phyloP scores from a whole-genome alignment of 2,329 filamentous ascomycete species.

The Aspergillus cejpii region DNA sequence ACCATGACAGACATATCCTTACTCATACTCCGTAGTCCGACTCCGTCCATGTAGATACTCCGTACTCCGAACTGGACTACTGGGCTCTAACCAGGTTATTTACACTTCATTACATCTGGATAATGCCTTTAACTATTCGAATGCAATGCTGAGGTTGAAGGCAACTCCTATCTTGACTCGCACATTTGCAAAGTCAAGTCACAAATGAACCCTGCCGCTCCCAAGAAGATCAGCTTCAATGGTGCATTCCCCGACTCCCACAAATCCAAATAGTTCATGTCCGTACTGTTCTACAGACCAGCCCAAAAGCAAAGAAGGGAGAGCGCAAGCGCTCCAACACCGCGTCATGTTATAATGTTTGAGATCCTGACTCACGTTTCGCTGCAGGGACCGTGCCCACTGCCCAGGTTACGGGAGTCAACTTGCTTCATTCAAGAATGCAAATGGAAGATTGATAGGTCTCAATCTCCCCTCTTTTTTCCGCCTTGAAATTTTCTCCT shows the following conservation, averaged over 20 bases:
- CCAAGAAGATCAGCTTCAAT: neutral
- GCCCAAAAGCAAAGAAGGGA: neutral
- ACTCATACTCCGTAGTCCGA: no score
- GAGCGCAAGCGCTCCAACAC: slow-evolving; percentile 7
- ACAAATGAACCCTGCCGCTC: neutral
- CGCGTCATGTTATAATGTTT: neutral
- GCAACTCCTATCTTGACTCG: no score
- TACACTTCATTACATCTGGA: no score
- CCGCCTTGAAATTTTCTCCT: neutral
- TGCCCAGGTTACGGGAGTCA: slow-evolving; percentile 3
- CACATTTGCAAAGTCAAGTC: neutral
- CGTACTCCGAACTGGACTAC: neutral
- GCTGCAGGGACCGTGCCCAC: slow-evolving; percentile 8
- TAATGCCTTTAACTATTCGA: no score
- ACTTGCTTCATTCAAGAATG: slow-evolving; percentile 3
- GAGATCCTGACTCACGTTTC: slow-evolving; percentile 13
- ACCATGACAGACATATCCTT: neutral
- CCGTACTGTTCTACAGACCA: neutral
- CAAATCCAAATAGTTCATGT: neutral
- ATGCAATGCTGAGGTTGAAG: no score
- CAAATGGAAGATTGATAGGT: slow-evolving; percentile 12
- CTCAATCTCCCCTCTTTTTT: slow-evolving; percentile 6
- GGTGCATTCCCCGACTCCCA: neutral
- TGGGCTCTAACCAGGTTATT: neutral
- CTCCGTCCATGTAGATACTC: neutral